Base-by-base conservation (phyloP, 2,329 filamentous ascomycete species). In the Cladosporium sp. region DNA sequence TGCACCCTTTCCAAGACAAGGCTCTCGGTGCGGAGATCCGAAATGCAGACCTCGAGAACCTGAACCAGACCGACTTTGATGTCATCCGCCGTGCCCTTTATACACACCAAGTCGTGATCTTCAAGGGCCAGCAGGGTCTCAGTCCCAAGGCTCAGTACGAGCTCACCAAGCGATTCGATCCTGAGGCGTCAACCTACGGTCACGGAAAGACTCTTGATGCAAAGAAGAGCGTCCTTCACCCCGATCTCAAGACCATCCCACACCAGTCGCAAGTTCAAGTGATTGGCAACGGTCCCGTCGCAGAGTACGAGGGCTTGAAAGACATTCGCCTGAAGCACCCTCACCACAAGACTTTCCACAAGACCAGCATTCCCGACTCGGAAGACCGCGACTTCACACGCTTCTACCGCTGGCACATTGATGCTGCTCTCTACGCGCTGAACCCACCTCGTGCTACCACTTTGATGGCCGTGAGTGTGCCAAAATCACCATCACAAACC, bases 401-500 rank as follows among this genome's bases (percentile, higher is more conserved):
- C 6, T 85, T 90, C 75, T 92, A 89, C 74, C 79, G 88, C 60
- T 92, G 89, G 88, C 88, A 92, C 71, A 91, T 92, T 56, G 88
- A 92, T 67, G 88, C 89, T 3, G 88, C 88, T 1, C 76, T 92
- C 5, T 92, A 92, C 69, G 87, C 83, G 17, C 80, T 91, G 6
- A 84, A 88, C n/a, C 88, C 89, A 3, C 88, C 89, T 1, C 80
- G 86, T 25, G 88, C 86, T 3, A 92, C 89, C 0, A 86, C 85
- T 1, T 79, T 92, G 22, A 79, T 92, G 59, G 89, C 89, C 0
- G 88, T 91, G n/a, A 79, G 80, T 39, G 88, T 92, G 0, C 89
- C 89, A 0, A 78, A 80, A 19, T 87, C 86, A 6, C 80, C 86
- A 34, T 78, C 78, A 14, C 87, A 91, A 70, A 88, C 79, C 1